Conservation (phyloP, 192 early-diverging fungal species). For the Paraglomus brasilianum region DNA sequence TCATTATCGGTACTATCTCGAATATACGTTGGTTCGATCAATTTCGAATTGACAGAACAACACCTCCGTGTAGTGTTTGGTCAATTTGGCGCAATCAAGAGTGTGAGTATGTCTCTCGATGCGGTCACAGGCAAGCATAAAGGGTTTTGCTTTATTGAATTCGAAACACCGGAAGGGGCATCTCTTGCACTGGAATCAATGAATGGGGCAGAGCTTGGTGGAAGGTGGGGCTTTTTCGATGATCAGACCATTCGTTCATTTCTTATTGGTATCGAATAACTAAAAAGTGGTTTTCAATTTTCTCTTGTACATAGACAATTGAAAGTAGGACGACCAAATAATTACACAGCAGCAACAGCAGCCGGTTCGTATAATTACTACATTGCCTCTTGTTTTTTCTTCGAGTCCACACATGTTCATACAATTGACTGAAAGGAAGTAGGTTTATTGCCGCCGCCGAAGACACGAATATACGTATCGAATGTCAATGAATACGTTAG, state of each 20-base stretch:
- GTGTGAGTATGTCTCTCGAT: conserved; percentile 80
- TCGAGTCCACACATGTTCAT: neutral
- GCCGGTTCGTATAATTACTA: conserved; percentile 37
- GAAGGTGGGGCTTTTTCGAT: conserved; percentile 46
- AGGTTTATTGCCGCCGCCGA: conserved; percentile 60
- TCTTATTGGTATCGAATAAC: neutral
- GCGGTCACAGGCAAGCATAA: conserved; percentile 74
- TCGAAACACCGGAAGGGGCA: conserved; percentile 82
- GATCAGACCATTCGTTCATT: neutral
- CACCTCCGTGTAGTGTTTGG: conserved; percentile 76
- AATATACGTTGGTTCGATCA: conserved; percentile 84
- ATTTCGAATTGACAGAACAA: conserved; percentile 79
- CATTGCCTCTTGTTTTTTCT: conserved; percentile 13
- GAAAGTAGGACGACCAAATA: conserved; percentile 84
- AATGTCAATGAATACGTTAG: conserved; percentile 77
- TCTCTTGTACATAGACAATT: conserved; percentile 47
- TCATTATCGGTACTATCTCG: conserved; percentile 37
- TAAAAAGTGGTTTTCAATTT: conserved; percentile 3
- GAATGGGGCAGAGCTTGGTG: conserved; percentile 82
- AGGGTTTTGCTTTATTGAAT: conserved; percentile 90
- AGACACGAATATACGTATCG: conserved; percentile 76
- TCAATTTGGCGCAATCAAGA: conserved; percentile 75
- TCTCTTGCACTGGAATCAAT: conserved; percentile 75
- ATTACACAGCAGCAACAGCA: conserved; percentile 63
- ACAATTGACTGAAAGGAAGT: conserved; percentile 14